Evolutionary conservation across 2,329 filamentous ascomycete species (phyloP).

Genomic region (Colletotrichum filicis): DNA sequence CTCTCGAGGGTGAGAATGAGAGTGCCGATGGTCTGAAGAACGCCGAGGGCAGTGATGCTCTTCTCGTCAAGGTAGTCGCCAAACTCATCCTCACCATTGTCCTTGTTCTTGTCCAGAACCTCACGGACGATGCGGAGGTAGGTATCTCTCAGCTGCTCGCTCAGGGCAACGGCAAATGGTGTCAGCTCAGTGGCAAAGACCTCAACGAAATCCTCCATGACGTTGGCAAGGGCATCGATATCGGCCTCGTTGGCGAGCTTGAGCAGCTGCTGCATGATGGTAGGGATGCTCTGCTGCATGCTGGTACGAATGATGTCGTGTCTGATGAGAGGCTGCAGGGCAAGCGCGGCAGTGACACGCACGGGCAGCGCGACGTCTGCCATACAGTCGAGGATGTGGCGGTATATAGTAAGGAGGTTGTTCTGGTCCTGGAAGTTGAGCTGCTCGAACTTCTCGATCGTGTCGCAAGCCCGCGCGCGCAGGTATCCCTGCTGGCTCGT

Average conservation of each 20-base stretch:
- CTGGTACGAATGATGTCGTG: slow-evolving; percentile 93
- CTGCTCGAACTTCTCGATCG: slow-evolving; percentile 97
- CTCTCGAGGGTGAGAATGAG: slow-evolving; percentile 97
- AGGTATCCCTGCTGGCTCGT: slow-evolving; percentile 91
- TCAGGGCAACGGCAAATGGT: slow-evolving; percentile 94
- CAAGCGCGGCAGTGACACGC: slow-evolving; percentile 91
- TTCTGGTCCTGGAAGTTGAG: slow-evolving; percentile 96
- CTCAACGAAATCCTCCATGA: slow-evolving; percentile 99
- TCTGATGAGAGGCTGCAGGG: slow-evolving; percentile 93
- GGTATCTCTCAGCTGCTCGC: slow-evolving; percentile 94
- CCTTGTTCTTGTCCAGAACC: slow-evolving; percentile 84
- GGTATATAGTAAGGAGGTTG: slow-evolving; percentile 96
- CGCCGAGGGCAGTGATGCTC: slow-evolving; percentile 95
- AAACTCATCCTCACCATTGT: slow-evolving; percentile 81
- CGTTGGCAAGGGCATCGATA: slow-evolving; percentile 95
- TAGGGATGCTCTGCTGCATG: slow-evolving; percentile 98
- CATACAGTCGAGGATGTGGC: slow-evolving; percentile 97
- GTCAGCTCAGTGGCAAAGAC: slow-evolving; percentile 98
- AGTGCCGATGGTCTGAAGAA: slow-evolving; percentile 96
- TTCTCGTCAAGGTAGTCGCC: slow-evolving; percentile 97
- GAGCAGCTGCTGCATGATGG: slow-evolving; percentile 98
- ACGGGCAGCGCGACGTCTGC: slow-evolving; percentile 93
- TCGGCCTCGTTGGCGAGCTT: slow-evolving; percentile 98
- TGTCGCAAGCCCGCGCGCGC: slow-evolving; percentile 94
- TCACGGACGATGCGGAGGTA: slow-evolving; percentile 95